Conservation (phyloP, 139 green algal species). For the Picochlorum costavermella region DNA sequence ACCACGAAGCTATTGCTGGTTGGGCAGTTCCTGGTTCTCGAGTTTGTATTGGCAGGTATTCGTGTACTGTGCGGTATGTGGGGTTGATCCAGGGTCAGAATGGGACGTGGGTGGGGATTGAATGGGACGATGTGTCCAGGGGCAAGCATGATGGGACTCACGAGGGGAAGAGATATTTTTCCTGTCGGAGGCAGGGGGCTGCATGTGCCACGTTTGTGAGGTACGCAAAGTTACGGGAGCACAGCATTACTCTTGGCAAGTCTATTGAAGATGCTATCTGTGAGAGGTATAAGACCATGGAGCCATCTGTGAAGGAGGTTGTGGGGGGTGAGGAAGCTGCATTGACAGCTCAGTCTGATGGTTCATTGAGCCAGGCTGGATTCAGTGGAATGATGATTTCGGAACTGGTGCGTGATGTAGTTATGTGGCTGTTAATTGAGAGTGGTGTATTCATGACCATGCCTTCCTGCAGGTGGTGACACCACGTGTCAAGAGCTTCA, state of each 20-base stretch:
- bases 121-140: conserved; percentile 68
- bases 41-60: conserved; percentile 3
- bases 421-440: background rate
- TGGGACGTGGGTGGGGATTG: conserved; percentile 69
- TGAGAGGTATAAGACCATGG: conserved; percentile 39
- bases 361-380: conserved; percentile 3
- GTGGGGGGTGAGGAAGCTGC: conserved; percentile 52
- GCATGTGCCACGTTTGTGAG: conserved; percentile 58
- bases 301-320: conserved; percentile 19
- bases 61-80: conserved; percentile 63
- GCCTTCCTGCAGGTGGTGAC: background rate
- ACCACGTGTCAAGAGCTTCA: background rate
- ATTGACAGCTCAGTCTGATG: background rate
- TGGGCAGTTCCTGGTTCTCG: conserved; percentile 1
- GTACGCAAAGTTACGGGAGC: conserved; percentile 35
- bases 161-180: conserved; percentile 62
- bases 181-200: conserved; percentile 1
- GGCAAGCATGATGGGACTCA: conserved; percentile 74
- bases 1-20: background rate
- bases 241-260: conserved; percentile 23
- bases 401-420: conserved; percentile 28
- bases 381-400: conserved; percentile 14
- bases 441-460: background rate
- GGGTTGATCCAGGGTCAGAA: conserved; percentile 48
- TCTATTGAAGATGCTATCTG: conserved; percentile 40